Conservation (phyloP, 2,329 filamentous ascomycete genomes). For the Botrytis cinerea region DNA sequence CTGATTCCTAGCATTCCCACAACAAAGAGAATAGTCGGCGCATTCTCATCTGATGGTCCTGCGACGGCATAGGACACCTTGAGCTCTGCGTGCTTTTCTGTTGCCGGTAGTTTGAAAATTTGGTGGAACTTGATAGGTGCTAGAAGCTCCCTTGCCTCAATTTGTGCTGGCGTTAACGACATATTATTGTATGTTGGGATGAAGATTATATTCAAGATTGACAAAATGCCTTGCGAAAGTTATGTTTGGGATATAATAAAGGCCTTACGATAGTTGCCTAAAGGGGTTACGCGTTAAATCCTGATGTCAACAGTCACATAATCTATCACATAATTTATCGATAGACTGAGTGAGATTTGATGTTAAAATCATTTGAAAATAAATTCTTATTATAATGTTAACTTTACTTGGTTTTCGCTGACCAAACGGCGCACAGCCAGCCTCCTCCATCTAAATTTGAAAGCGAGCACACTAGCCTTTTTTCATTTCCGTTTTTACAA, state of each 20-base stretch:
- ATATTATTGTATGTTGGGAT: background rate
- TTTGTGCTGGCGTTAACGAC: constrained; percentile 23
- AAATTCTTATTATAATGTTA: constrained; percentile 19
- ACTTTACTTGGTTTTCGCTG: constrained; percentile 4
- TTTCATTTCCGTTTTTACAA: constrained; percentile 19
- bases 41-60: constrained; percentile 34
- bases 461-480: background rate
- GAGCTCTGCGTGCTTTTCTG: constrained; percentile 31
- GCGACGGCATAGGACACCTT: constrained; percentile 37
- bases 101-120: constrained; percentile 34
- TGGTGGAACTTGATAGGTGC: constrained; percentile 36
- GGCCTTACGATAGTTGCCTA: background rate
- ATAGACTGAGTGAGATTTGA: background rate
- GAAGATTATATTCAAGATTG: background rate
- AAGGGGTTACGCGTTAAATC: background rate
- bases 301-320: background rate
- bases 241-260: background rate
- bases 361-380: background rate
- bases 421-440: background rate
- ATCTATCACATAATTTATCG: background rate
- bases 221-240: background rate
- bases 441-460: background rate
- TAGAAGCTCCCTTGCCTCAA: constrained; percentile 28
- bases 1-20: constrained; percentile 45
- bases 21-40: constrained; percentile 43